Percentiles rank a stretch among this genome's conserved stretches.
These are phyloP conservation scores for Cystobasidiaceae sp. DNA, from an alignment of 1,284 basidiomycete genomes.

Conservation along the genomic window DNA sequence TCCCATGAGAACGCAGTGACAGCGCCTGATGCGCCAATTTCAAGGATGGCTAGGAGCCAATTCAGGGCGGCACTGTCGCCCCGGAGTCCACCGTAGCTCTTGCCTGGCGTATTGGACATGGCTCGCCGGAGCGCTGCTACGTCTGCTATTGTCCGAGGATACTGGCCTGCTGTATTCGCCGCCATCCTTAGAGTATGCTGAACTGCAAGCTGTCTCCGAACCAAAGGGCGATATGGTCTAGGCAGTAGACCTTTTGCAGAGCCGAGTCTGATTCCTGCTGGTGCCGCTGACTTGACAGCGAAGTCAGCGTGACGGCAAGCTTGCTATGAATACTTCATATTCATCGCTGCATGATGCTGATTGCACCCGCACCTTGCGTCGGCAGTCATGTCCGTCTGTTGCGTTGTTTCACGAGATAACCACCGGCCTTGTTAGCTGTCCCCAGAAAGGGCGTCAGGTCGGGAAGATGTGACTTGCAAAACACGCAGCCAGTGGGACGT, in stretches of 20 bases:
- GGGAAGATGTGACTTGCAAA: too few relatives aligned
- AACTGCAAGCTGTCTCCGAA: too few relatives aligned
- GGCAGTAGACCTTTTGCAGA: neutral
- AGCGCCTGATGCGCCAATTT: neutral
- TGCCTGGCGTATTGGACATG: neutral
- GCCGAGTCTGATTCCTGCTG: neutral
- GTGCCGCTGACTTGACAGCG: neutral
- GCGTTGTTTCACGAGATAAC: too few relatives aligned
- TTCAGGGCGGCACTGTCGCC: constrained; percentile 3
- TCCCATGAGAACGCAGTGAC: neutral
- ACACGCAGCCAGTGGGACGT: too few relatives aligned
- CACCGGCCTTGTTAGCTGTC: too few relatives aligned
- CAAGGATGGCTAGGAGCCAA: neutral
- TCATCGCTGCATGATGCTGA: too few relatives aligned
- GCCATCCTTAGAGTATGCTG: neutral
- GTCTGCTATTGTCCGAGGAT: neutral
- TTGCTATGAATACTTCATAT: too few relatives aligned
- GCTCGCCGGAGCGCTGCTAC: neutral
- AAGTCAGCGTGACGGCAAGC: neutral
- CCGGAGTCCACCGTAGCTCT: neutral
- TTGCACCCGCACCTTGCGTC: too few relatives aligned
- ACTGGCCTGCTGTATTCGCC: neutral
- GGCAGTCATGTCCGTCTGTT: too few relatives aligned
- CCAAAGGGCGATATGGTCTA: too few relatives aligned
- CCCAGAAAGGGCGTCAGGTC: too few relatives aligned